Percentiles rank a stretch among this genome's conserved stretches.
phyloP scores from a whole-genome alignment of 2,329 filamentous ascomycete genomes.

The Tolypocladium endophyticum region DNA sequence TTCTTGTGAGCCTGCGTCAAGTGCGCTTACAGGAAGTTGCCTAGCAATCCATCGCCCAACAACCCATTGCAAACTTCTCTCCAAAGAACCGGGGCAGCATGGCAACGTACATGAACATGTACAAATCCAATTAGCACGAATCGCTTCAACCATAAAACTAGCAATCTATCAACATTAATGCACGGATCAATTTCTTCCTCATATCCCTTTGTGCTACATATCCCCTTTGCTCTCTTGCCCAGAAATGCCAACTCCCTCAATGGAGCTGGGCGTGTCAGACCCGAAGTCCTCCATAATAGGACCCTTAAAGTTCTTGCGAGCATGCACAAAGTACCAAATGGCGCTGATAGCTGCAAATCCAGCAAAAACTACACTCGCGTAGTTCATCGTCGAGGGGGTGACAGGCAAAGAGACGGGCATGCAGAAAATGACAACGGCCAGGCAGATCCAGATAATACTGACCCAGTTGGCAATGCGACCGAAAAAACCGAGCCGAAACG shows the following conservation, averaged over 20 bases:
- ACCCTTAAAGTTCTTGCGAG: slow-evolving; percentile 53
- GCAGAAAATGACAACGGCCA: slow-evolving; percentile 64
- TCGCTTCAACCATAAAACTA: not conserved
- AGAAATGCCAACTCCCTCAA: not conserved
- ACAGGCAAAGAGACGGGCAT: slow-evolving; percentile 58
- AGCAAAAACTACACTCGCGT: slow-evolving; percentile 56
- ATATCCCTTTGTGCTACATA: not conserved
- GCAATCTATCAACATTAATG: not conserved
- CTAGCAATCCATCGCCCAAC: not conserved
- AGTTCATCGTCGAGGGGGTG: slow-evolving; percentile 51
- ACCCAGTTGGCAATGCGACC: slow-evolving; percentile 58
- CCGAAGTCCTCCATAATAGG: slow-evolving; percentile 25
- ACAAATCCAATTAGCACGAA: not conserved
- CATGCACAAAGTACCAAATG: slow-evolving; percentile 52
- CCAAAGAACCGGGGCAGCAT: not conserved
- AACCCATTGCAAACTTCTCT: no score
- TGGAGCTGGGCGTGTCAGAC: not conserved
- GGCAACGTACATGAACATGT: not conserved
- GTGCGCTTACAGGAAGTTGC: not conserved
- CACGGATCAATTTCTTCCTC: no score
- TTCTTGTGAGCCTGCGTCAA: not conserved
- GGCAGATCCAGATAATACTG: slow-evolving; percentile 57
- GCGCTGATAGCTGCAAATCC: slow-evolving; percentile 50
- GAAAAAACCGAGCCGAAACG: slow-evolving; percentile 58
- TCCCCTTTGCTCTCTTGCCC: not conserved